Evolutionary conservation across 2,329 filamentous ascomycete species (phyloP), one percentile per base, ranked within the genome.

Genomic region (Sclerotinia borealis): DNA sequence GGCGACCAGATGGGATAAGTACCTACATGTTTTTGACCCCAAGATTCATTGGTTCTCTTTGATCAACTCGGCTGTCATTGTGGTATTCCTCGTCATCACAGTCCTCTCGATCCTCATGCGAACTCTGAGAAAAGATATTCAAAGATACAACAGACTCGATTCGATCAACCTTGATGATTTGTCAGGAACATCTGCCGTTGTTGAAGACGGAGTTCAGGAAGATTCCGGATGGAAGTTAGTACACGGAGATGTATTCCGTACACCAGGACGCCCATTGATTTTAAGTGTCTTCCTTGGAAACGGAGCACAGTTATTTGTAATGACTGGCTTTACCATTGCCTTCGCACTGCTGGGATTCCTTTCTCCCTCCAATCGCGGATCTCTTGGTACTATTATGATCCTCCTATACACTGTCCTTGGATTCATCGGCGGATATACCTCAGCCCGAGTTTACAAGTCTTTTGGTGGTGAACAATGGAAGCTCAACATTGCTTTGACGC

Each of bases 1-100:
- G 88, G 95, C 95, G 34, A 99, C 95, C 15, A 86, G 95, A 68
- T 99, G 95, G 95, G 95, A 99, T 81, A 98, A 96, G 78, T 98
- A 98, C 75, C 83, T 99, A 41, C 93, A 98, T 73, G 93, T 99
- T 36, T 96, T 93, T 74, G 93, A 98, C 76, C 93, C 95, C 59
- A 96, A 95, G 80, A 98, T 99, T 71, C 95, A 99, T 77, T 99
- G 95, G 95, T 96, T 98, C 80, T 97, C 93, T 65, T 86, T 99
- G 56, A 90, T 98, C 78, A 96, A 96, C 77, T 97, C 93, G 41
- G 91, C 95, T 56, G 87, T 98, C 50, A 96, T 99, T 66, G 93
- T 99, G 58, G 83, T 96, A 55, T 95, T 98, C 77, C 81, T 98
- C 47, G 88, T 93, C 41, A 85, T 92, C 51, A 96, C 95, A 71